These are phyloP conservation scores for Tolypocladium ovalisporum DNA, from an alignment of 2,329 filamentous ascomycete species.

Conservation along the genomic window DNA sequence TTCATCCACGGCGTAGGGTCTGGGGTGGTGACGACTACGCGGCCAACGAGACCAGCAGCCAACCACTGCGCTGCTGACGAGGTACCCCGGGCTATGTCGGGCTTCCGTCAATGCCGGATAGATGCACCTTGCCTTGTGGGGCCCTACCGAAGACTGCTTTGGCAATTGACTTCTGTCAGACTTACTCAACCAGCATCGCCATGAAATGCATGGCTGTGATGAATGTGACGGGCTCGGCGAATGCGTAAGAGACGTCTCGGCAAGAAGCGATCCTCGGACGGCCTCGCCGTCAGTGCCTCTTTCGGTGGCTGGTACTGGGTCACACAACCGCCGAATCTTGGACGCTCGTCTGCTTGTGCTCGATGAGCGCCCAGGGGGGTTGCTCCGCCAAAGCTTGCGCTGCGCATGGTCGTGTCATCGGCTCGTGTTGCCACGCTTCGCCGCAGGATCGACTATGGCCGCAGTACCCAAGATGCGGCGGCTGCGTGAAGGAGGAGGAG, in stretches of 20 bases:
- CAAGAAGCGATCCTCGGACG: not conserved
- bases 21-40: conserved; percentile 1
- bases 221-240: not conserved
- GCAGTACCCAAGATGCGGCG: not conserved
- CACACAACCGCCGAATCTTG: not conserved
- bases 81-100: not conserved
- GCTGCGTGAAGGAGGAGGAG: not conserved
- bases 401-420: not conserved
- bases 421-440: not conserved
- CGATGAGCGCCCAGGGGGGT: not conserved
- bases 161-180: not conserved
- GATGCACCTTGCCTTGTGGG: not conserved
- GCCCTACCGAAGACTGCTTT: not conserved
- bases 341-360: not conserved
- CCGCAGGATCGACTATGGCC: not conserved
- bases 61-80: not conserved
- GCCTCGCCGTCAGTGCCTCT: not conserved
- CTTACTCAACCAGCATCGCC: not conserved
- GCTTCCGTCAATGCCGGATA: not conserved
- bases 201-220: not conserved
- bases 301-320: not conserved
- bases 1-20: not conserved
- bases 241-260: not conserved
- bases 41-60: not conserved
- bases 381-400: not conserved